Percentiles rank a stretch among this genome's conserved stretches.
Evolutionary conservation across 2,329 filamentous ascomycete species (phyloP).

Genomic region (Alternaria viburni): DNA sequence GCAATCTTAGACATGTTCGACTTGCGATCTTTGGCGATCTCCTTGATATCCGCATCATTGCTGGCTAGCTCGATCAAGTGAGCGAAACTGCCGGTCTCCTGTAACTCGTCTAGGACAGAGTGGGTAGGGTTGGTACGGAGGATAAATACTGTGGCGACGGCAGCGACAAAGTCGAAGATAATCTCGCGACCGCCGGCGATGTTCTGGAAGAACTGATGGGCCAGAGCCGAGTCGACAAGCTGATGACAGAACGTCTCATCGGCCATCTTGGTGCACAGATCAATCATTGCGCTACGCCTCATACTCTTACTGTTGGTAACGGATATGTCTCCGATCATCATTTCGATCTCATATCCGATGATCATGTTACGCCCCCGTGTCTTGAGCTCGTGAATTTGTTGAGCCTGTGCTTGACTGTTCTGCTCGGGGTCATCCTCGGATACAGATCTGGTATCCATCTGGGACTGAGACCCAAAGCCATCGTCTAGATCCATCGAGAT

Average conservation of each 20-base stretch:
- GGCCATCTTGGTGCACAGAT: conserved; percentile 61
- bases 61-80: conserved; percentile 64
- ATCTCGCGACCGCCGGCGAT: conserved; percentile 55
- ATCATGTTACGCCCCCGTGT: conserved; percentile 64
- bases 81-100: conserved; percentile 60
- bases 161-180: conserved; percentile 65
- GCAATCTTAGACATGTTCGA: conserved; percentile 72
- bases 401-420: conserved; percentile 58
- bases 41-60: conserved; percentile 60
- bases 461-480: conserved; percentile 21
- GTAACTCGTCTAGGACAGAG: conserved; percentile 65
- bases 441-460: conserved; percentile 21
- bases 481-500: conserved; percentile 44
- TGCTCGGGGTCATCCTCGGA: conserved; percentile 54
- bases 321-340: conserved; percentile 65
- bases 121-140: conserved; percentile 66
- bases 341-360: conserved; percentile 62
- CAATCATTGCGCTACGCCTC: conserved; percentile 61
- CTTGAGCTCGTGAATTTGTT: conserved; percentile 62
- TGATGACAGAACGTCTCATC: conserved; percentile 69
- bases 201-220: conserved; percentile 70
- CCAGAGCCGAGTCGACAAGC: conserved; percentile 76
- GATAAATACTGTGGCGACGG: conserved; percentile 69
- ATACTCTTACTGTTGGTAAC: conserved; percentile 50
- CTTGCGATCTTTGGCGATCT: conserved; percentile 68